phyloP scores from a whole-genome alignment of 495 filamentous ascomycete genomes.

The Tuber calosporum region DNA sequence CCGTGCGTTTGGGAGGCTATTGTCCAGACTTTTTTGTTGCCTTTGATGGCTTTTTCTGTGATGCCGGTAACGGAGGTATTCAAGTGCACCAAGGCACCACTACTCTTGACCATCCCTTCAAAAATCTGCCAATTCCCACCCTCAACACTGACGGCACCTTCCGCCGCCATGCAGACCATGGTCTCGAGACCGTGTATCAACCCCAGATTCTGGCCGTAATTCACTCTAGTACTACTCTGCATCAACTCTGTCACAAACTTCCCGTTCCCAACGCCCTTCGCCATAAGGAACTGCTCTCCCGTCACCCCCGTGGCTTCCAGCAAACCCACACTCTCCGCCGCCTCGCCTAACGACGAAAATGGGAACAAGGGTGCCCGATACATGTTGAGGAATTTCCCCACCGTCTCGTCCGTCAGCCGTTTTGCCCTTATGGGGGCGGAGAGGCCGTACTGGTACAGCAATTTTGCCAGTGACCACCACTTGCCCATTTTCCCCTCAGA shows the following conservation, averaged over 20 bases:
- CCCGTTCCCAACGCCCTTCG: constrained; percentile 56
- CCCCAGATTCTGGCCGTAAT: constrained; percentile 83
- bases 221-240: constrained; percentile 87
- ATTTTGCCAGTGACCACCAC: constrained; percentile 74
- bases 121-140: constrained; percentile 98
- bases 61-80: constrained; percentile 64
- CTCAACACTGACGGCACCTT: constrained; percentile 68
- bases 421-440: constrained; percentile 65
- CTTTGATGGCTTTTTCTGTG: constrained; percentile 44
- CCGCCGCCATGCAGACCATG: constrained; percentile 89
- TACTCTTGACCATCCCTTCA: constrained; percentile 61
- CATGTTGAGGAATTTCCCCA: constrained; percentile 68
- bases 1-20: constrained; percentile 20
- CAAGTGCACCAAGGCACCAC: constrained; percentile 55
- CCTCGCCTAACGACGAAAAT: constrained; percentile 64
- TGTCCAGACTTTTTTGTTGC: constrained; percentile 23
- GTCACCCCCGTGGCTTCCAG: constrained; percentile 58
- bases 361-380: constrained; percentile 80
- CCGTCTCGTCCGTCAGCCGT: constrained; percentile 61
- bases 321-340: constrained; percentile 59
- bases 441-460: constrained; percentile 77
- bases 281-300: constrained; percentile 60
- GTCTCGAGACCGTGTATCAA: constrained; percentile 83
- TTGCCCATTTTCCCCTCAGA: constrained; percentile 45
- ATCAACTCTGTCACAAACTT: constrained; percentile 75